A percentile compares a stretch with the other conserved stretches of the same genome.
These are phyloP conservation scores for Entomophthora muscae DNA, from an alignment of 371 early-diverging fungal species.

Conservation along the genomic window DNA sequence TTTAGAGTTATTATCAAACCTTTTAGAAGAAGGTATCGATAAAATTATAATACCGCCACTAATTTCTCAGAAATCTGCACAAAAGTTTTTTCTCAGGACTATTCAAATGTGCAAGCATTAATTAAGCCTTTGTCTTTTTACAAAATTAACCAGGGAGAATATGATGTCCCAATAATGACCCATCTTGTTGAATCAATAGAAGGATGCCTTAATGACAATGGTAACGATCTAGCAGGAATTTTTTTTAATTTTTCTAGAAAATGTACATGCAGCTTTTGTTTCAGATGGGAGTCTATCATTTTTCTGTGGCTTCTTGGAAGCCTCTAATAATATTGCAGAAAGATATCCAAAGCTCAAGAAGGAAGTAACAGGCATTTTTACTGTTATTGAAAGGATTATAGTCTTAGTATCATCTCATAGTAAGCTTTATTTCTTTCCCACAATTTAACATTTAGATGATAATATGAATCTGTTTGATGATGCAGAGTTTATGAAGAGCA, in stretches of 20 bases:
- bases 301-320: background rate
- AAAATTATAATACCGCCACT: background rate
- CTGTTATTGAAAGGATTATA: background rate
- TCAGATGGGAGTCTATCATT: background rate
- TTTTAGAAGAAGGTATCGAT: background rate
- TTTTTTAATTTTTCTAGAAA: background rate
- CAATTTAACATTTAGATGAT: background rate
- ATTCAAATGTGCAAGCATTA: background rate
- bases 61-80: background rate
- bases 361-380: background rate
- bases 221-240: background rate
- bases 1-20: background rate
- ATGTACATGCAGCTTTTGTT: background rate
- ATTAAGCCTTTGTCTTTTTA: background rate
- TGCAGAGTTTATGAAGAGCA: conserved; percentile 18
- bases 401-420: conserved; percentile 1
- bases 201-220: background rate
- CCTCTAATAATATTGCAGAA: background rate
- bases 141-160: background rate
- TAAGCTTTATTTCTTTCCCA: background rate
- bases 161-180: background rate
- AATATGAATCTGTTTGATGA: conserved; percentile 9
- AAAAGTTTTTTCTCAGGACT: background rate
- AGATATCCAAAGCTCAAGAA: background rate
- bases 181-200: background rate